Evolutionary conservation across 1,139 yeast genomes (phyloP).

Genomic region (Scheffersomyces lignicola): DNA sequence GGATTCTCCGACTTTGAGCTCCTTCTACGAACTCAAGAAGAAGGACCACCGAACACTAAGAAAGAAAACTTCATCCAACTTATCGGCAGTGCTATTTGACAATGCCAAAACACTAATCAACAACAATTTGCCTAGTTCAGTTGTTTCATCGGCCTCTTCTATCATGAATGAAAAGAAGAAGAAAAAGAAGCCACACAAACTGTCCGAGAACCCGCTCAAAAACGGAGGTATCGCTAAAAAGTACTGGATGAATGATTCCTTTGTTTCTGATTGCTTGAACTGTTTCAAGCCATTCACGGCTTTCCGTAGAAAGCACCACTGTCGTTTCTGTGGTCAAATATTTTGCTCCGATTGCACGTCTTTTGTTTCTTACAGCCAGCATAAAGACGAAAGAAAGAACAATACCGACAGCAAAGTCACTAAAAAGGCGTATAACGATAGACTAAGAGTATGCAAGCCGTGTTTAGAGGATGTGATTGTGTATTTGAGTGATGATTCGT

Average conservation of each 20-base stretch:
- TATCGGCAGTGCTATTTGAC: constrained; percentile 36
- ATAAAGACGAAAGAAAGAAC: constrained; percentile 42
- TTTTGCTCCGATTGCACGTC: constrained; percentile 87
- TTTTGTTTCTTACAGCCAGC: constrained; percentile 73
- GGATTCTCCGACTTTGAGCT: constrained; percentile 40
- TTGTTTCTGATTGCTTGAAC: constrained; percentile 76
- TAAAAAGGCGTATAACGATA: constrained; percentile 51
- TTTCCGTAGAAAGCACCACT: constrained; percentile 90
- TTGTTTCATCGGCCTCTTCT: constrained; percentile 17
- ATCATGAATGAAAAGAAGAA: constrained; percentile 20
- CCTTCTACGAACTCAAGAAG: constrained; percentile 36
- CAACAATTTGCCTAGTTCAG: constrained; percentile 32
- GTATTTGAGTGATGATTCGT: constrained; percentile 64
- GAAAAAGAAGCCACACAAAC: constrained; percentile 33
- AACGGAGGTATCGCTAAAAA: constrained; percentile 59
- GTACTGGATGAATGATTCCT: constrained; percentile 92
- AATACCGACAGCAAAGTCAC: constrained; percentile 24
- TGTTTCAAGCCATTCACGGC: constrained; percentile 74
- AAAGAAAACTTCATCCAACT: constrained; percentile 30
- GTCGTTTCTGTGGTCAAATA: constrained; percentile 94
- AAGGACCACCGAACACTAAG: constrained; percentile 21
- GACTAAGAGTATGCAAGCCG: constrained; percentile 75
- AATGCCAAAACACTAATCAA: constrained; percentile 41
- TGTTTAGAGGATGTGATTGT: constrained; percentile 72
- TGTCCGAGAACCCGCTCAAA: constrained; percentile 48